These are phyloP conservation scores for Epichloe sibirici DNA, from an alignment of 2,329 filamentous ascomycete genomes.

Conservation along the genomic window DNA sequence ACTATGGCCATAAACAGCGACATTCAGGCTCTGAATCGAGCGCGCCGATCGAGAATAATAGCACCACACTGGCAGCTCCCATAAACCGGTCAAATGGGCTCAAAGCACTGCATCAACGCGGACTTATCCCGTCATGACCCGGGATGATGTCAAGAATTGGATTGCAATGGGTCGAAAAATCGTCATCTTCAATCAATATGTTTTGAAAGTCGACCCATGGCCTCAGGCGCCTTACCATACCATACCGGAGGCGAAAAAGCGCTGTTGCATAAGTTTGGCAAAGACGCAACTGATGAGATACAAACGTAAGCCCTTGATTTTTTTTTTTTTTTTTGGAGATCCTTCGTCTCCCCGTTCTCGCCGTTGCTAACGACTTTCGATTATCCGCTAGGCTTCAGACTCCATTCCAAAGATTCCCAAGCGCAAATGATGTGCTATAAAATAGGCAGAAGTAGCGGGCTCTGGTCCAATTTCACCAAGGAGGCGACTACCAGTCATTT, in stretches of 20 bases:
- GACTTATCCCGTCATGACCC: slow-evolving; percentile 25
- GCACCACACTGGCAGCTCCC: background rate
- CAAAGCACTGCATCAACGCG: background rate
- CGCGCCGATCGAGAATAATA: background rate
- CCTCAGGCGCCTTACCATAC: slow-evolving; percentile 42
- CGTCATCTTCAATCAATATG: slow-evolving; percentile 67
- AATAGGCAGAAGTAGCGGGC: too few relatives aligned
- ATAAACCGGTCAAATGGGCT: background rate
- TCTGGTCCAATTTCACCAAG: too few relatives aligned
- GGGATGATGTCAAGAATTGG: slow-evolving; percentile 46
- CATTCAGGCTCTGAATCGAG: background rate
- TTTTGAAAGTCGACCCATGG: slow-evolving; percentile 84
- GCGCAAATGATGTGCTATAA: slow-evolving; percentile 50
- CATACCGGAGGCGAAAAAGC: slow-evolving; percentile 89
- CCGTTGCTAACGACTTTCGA: background rate
- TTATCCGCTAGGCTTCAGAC: slow-evolving; percentile 31
- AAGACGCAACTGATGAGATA: slow-evolving; percentile 90
- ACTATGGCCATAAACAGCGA: too few relatives aligned
- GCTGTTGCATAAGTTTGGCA: slow-evolving; percentile 85
- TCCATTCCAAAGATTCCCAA: slow-evolving; percentile 71
- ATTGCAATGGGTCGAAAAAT: slow-evolving; percentile 74
- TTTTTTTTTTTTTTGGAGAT: background rate
- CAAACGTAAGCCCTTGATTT: slow-evolving; percentile 51
- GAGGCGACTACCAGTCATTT: too few relatives aligned
- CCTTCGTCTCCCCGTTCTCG: slow-evolving; percentile 10